Evolutionary conservation across 441 rosid species (phyloP).

Genomic region (Manihot esculenta): DNA sequence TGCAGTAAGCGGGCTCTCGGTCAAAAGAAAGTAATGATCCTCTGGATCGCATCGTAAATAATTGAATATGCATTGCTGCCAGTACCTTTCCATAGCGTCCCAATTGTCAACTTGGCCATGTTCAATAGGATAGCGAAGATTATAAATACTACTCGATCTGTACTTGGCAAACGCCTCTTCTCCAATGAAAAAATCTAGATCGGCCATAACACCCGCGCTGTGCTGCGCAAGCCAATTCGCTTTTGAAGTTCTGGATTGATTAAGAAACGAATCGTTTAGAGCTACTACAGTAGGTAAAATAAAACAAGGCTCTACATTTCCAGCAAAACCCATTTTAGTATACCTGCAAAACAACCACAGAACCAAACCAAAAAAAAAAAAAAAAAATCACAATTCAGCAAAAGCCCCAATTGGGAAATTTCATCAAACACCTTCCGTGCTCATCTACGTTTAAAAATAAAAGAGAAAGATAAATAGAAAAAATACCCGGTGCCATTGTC

Average conservation of each 20-base stretch:
- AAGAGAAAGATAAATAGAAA: not conserved
- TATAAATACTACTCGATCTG: slow-evolving; percentile 69
- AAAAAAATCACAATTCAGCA: not conserved
- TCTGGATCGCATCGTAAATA: slow-evolving; percentile 98
- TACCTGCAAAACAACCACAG: slow-evolving; percentile 48
- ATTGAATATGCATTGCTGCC: slow-evolving; percentile 98
- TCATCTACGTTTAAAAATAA: not conserved
- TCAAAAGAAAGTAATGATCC: slow-evolving; percentile 95
- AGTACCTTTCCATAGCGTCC: slow-evolving; percentile 99
- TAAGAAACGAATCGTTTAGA: slow-evolving; percentile 80
- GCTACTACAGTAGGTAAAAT: slow-evolving; percentile 92
- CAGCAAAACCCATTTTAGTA: slow-evolving; percentile 96
- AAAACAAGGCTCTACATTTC: slow-evolving; percentile 98
- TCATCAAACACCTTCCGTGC: slow-evolving; percentile 38
- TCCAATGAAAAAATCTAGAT: slow-evolving; percentile 90
- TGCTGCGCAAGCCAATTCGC: slow-evolving; percentile 82
- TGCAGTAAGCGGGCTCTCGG: slow-evolving; percentile 96
- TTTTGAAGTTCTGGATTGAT: slow-evolving; percentile 67
- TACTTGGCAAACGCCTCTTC: slow-evolving; percentile 80
- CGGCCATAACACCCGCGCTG: slow-evolving; percentile 97
- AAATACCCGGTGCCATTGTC: slow-evolving; percentile 95
- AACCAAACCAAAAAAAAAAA: not conserved
- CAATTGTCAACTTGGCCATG: slow-evolving; percentile 95
- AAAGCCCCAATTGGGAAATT: slow-evolving; percentile 25
- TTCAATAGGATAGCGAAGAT: slow-evolving; percentile 77